Conservation (phyloP, 768 basidiomycete species). For the Pleurotus eryngii region DNA sequence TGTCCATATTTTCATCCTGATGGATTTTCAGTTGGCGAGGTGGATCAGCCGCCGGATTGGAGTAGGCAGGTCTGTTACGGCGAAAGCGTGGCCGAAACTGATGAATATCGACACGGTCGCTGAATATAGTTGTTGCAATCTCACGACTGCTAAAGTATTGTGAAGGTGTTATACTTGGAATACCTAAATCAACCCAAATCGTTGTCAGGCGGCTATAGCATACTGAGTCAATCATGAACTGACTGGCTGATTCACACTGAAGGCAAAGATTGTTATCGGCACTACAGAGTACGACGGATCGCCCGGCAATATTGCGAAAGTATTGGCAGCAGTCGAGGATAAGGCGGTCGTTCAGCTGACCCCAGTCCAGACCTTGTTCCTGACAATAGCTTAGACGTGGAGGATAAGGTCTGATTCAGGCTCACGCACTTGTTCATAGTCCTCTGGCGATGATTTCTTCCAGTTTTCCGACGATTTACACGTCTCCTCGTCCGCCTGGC, state of each 20-base stretch:
- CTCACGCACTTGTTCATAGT: slow-evolving; percentile 1
- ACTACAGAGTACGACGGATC: slow-evolving; percentile 61
- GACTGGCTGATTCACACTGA: slow-evolving; percentile 45
- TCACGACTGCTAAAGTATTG: slow-evolving; percentile 47
- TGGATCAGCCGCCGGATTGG: slow-evolving; percentile 1
- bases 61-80: slow-evolving; percentile 3
- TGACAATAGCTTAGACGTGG: slow-evolving; percentile 1
- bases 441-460: slow-evolving; percentile 29
- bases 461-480: slow-evolving; percentile 59
- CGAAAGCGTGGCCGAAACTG: slow-evolving; percentile 28
- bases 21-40: slow-evolving; percentile 8
- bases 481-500: slow-evolving; percentile 63
- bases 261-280: slow-evolving; percentile 67
- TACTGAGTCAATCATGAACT: slow-evolving; percentile 11
- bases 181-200: slow-evolving; percentile 20
- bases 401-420: neutral
- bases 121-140: slow-evolving; percentile 47
- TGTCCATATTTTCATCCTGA: slow-evolving; percentile 39
- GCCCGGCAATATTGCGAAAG: slow-evolving; percentile 38
- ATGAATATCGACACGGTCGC: slow-evolving; percentile 28
- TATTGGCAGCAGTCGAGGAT: slow-evolving; percentile 77
- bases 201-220: no score
- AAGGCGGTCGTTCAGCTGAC: slow-evolving; percentile 59
- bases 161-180: slow-evolving; percentile 35
- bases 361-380: slow-evolving; percentile 19